Percentiles rank a stretch among this genome's conserved stretches.
These are phyloP conservation scores for Ramaria sp. DNA, from an alignment of 768 basidiomycete genomes.

Conservation along the genomic window DNA sequence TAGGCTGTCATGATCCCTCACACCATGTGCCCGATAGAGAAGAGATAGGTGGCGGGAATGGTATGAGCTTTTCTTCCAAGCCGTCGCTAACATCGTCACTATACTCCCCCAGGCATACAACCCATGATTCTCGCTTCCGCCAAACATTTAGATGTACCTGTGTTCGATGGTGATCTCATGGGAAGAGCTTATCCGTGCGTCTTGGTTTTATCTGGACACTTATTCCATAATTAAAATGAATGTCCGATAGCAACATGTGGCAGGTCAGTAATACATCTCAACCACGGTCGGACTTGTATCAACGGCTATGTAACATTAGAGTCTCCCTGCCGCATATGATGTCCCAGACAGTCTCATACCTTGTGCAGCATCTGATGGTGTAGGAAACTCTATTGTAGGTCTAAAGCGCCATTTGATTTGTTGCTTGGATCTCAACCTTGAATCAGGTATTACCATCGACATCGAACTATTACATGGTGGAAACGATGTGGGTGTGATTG, in stretches of 20 bases:
- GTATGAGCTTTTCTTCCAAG: background rate
- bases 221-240: background rate
- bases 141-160: conserved; percentile 15
- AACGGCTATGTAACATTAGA: conserved; percentile 5
- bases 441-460: conserved; percentile 10
- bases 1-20: too few species aligned
- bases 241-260: background rate
- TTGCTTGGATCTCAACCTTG: background rate
- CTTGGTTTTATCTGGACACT: conserved; percentile 15
- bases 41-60: conserved; percentile 35
- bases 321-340: conserved; percentile 18
- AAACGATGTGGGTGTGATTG: conserved; percentile 1
- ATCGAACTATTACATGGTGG: conserved; percentile 10
- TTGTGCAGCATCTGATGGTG: conserved; percentile 25
- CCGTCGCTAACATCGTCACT: too few species aligned
- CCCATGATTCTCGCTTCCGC: conserved; percentile 16
- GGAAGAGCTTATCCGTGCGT: conserved; percentile 26
- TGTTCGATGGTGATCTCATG: conserved; percentile 29
- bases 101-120: conserved; percentile 14
- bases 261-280: background rate
- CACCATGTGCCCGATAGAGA: conserved; percentile 3
- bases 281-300: background rate
- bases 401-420: background rate
- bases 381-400: conserved; percentile 24
- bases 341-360: conserved; percentile 20